Conservation (phyloP, 257 asterid species). For the Buddleja alternifolia region DNA sequence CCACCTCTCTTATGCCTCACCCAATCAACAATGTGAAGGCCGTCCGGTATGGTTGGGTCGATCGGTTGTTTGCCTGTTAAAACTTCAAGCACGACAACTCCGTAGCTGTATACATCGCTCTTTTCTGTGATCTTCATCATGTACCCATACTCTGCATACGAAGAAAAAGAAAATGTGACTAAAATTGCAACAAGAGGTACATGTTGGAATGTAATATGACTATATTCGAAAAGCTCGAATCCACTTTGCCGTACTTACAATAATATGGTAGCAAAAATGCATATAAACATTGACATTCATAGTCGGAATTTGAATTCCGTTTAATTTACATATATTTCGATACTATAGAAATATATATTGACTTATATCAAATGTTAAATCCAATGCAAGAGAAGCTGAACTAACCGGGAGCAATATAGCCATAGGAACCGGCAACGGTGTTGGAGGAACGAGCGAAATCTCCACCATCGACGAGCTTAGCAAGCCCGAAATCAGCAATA, state of each 20-base stretch:
- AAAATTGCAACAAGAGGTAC: too few relatives aligned
- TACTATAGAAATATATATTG: too few relatives aligned
- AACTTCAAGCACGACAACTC: slow-evolving; percentile 77
- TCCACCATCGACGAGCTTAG: slow-evolving; percentile 69
- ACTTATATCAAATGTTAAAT: background rate
- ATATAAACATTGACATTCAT: too few relatives aligned
- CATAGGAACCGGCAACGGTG: slow-evolving; percentile 82
- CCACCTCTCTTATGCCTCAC: slow-evolving; percentile 63
- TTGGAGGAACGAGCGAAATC: slow-evolving; percentile 82
- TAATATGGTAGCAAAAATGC: too few relatives aligned
- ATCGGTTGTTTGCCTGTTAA: slow-evolving; percentile 83
- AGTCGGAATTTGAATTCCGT: too few relatives aligned
- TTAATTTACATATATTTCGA: too few relatives aligned
- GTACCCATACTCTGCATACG: slow-evolving; percentile 72
- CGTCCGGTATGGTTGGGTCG: slow-evolving; percentile 82
- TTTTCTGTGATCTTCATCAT: slow-evolving; percentile 79
- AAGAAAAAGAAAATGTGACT: background rate
- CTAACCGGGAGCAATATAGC: slow-evolving; percentile 88
- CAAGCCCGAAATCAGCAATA: slow-evolving; percentile 84
- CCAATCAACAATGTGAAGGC: slow-evolving; percentile 85
- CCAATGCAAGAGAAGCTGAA: slow-evolving; percentile 1
- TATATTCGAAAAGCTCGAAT: too few relatives aligned
- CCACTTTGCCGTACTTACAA: too few relatives aligned
- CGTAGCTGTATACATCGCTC: slow-evolving; percentile 83
- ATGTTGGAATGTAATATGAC: too few relatives aligned